Conservation (phyloP, 2,329 filamentous ascomycete species). For the Phyllosticta citribraziliensis region DNA sequence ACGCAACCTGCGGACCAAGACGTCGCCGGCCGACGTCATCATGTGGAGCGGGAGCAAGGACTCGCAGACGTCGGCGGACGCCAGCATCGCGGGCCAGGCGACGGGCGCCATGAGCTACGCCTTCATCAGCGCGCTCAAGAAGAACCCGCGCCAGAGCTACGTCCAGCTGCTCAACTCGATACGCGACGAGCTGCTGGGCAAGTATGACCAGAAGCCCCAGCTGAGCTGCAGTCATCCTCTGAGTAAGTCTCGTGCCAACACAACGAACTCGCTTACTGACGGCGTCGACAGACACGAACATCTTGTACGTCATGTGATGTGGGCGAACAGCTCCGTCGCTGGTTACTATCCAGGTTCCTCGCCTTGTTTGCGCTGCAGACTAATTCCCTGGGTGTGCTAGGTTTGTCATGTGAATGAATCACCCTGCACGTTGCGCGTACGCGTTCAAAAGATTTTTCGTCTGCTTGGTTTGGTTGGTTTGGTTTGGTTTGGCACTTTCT, state of each 20-base stretch:
- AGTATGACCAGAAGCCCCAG: conserved; percentile 93
- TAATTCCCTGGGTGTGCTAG: neutral
- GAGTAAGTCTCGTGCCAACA: conserved; percentile 46
- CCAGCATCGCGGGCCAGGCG: conserved; percentile 75
- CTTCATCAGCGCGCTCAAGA: conserved; percentile 82
- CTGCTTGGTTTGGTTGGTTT: too few species aligned
- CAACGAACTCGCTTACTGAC: neutral
- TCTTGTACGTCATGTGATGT: conserved; percentile 56
- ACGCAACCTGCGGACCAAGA: conserved; percentile 78
- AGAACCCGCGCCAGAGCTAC: conserved; percentile 92
- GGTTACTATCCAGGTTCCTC: too few species aligned
- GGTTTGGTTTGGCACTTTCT: too few species aligned
- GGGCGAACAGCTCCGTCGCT: too few species aligned
- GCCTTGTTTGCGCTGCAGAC: neutral
- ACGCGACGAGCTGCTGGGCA: conserved; percentile 73
- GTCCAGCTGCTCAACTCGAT: conserved; percentile 93
- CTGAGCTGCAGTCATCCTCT: conserved; percentile 92
- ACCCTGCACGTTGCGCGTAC: too few species aligned
- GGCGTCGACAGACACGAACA: conserved; percentile 46
- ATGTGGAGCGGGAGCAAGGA: conserved; percentile 99
- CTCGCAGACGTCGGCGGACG: conserved; percentile 89
- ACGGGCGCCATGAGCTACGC: conserved; percentile 98
- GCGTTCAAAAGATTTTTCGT: too few species aligned
- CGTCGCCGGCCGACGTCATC: conserved; percentile 87
- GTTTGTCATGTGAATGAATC: conserved; percentile 5